phyloP scores from a whole-genome alignment of 352 stramenopile species.

The Halophytophthora polymorphica region DNA sequence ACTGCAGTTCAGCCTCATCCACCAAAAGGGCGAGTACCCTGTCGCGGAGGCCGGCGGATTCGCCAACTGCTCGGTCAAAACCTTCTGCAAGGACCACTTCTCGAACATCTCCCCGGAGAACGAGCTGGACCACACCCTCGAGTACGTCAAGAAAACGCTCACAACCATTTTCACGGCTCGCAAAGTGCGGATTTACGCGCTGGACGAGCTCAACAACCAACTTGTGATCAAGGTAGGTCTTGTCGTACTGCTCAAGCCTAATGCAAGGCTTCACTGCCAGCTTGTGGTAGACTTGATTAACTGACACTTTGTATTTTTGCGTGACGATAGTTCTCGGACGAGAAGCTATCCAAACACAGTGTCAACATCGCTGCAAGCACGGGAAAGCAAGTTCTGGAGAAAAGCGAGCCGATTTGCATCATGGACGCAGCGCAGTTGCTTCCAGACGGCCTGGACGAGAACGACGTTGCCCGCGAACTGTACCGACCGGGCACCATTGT shows the following conservation, averaged over 20 bases:
- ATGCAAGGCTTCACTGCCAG: background rate
- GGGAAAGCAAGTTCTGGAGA: constrained; percentile 31
- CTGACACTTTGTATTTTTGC: constrained; percentile 6
- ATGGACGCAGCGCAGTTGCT: constrained; percentile 18
- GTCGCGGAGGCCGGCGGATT: constrained; percentile 36
- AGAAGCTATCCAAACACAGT: constrained; percentile 39
- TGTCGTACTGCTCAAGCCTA: background rate
- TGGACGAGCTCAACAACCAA: constrained; percentile 36
- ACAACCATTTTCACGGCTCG: constrained; percentile 53
- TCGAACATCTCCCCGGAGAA: constrained; percentile 73
- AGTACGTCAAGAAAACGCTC: constrained; percentile 60
- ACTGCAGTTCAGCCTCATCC: constrained; percentile 54
- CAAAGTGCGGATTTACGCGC: constrained; percentile 58
- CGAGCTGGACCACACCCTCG: constrained; percentile 72
- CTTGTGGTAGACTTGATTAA: background rate
- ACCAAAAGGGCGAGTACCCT: constrained; percentile 34
- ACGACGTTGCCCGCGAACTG: constrained; percentile 28
- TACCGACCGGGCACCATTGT: constrained; percentile 40
- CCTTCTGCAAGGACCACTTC: constrained; percentile 77
- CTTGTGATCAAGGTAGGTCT: constrained; percentile 60
- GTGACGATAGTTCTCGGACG: constrained; percentile 48
- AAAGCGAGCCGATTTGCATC: constrained; percentile 21
- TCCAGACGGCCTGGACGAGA: constrained; percentile 11
- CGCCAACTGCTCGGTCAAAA: constrained; percentile 58
- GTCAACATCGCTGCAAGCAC: constrained; percentile 33